A percentile compares a stretch with the other conserved stretches of the same genome.
phyloP scores from a whole-genome alignment of 495 filamentous ascomycete species.

The Tuber melanosporum region DNA sequence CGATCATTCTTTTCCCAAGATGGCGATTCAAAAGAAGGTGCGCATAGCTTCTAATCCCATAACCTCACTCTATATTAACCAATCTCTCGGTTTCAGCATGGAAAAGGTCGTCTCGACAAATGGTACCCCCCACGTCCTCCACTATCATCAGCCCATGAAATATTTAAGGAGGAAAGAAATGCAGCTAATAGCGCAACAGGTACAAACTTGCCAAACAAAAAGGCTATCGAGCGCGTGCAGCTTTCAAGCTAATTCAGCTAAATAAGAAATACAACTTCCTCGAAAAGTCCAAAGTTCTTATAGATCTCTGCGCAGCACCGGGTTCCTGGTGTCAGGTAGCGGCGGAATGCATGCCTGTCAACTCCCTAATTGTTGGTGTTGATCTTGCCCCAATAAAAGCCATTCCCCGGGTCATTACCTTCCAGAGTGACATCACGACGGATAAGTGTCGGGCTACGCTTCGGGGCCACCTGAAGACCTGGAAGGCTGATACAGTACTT shows the following conservation, averaged over 20 bases:
- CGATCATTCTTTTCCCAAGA: conserved; percentile 41
- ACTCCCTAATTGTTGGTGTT: conserved; percentile 87
- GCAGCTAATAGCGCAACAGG: conserved; percentile 24
- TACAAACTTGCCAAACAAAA: conserved; percentile 95
- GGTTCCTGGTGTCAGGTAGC: conserved; percentile 99
- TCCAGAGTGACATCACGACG: conserved; percentile 97
- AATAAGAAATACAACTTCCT: conserved; percentile 99
- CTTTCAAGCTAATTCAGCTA: conserved; percentile 96
- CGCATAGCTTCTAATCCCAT: background rate
- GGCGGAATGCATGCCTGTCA: conserved; percentile 84
- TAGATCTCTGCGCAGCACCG: conserved; percentile 96
- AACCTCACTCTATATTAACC: conserved; percentile 15
- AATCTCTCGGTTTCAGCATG: conserved; percentile 53
- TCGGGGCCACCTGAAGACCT: conserved; percentile 82
- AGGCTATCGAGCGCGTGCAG: conserved; percentile 90
- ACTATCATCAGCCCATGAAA: conserved; percentile 11
- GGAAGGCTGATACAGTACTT: conserved; percentile 95
- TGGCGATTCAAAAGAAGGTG: conserved; percentile 97
- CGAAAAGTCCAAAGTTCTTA: conserved; percentile 86
- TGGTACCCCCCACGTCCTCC: conserved; percentile 51
- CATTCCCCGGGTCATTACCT: conserved; percentile 84
- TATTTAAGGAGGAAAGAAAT: background rate
- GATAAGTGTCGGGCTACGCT: conserved; percentile 95
- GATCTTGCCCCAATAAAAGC: conserved; percentile 94
- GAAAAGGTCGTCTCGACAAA: conserved; percentile 98